Evolutionary conservation across 2,329 filamentous ascomycete genomes (phyloP).

Genomic region (Alternaria sp.): DNA sequence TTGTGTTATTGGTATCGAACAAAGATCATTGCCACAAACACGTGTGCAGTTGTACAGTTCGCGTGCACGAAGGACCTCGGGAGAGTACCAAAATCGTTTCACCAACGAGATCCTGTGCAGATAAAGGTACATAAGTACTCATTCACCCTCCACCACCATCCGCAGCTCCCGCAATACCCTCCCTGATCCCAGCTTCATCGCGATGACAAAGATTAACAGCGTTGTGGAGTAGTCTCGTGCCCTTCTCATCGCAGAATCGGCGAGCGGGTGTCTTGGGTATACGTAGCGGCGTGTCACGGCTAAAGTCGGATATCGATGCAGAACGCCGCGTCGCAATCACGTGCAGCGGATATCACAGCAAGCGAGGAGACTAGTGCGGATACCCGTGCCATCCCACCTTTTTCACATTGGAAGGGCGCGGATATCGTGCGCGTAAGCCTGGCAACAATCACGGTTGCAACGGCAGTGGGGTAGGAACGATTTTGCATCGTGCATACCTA

Average conservation of each 20-base stretch:
- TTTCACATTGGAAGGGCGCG: constrained; percentile 14
- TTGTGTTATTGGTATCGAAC: background rate
- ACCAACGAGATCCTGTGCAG: background rate
- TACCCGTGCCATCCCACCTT: constrained; percentile 17
- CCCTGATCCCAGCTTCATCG: background rate
- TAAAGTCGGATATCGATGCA: constrained; percentile 29
- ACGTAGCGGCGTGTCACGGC: constrained; percentile 30
- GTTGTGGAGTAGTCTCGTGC: constrained; percentile 18
- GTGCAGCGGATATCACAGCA: constrained; percentile 30
- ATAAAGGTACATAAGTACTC: constrained; percentile 22
- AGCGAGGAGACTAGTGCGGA: constrained; percentile 14
- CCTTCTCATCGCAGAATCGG: background rate
- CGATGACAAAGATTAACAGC: constrained; percentile 8
- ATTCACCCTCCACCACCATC: constrained; percentile 32
- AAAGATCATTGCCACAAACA: constrained; percentile 3
- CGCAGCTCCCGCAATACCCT: constrained; percentile 36
- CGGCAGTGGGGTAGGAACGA: background rate
- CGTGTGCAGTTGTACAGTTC: background rate
- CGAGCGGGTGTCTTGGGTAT: constrained; percentile 21
- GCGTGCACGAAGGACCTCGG: background rate
- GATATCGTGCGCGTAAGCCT: constrained; percentile 17
- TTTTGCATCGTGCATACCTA: background rate
- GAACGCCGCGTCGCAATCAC: background rate
- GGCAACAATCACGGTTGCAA: background rate
- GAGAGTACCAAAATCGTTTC: background rate